Evolutionary conservation across 1,139 yeast species (phyloP).

Genomic region (Yamadazyma spencermartinsiae): DNA sequence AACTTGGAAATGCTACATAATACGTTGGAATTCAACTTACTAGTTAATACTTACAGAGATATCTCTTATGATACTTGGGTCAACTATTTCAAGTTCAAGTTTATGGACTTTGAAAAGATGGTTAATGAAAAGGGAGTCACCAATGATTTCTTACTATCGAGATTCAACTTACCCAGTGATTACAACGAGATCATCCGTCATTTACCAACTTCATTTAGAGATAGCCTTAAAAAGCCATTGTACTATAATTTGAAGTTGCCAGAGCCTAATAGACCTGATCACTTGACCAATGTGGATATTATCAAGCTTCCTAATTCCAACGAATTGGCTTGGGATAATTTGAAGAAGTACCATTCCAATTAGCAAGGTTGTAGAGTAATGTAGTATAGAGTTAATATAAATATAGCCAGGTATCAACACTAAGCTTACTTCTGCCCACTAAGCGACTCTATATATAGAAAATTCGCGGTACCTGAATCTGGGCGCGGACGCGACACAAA

Average conservation of each 20-base stretch:
- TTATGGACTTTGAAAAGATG: constrained; percentile 42
- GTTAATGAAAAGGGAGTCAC: constrained; percentile 11
- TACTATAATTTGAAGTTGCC: constrained; percentile 34
- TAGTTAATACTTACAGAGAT: constrained; percentile 42
- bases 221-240: constrained; percentile 36
- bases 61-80: constrained; percentile 44
- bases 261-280: constrained; percentile 34
- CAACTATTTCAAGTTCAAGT: constrained; percentile 39
- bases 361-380: constrained; percentile 4
- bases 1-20: constrained; percentile 49
- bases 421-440: background rate
- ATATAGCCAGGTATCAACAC: background rate
- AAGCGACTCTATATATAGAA: too few species aligned
- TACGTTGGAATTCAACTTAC: constrained; percentile 41
- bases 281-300: constrained; percentile 40
- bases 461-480: constrained; percentile 4
- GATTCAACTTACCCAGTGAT: constrained; percentile 37
- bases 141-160: constrained; percentile 12
- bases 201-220: constrained; percentile 38
- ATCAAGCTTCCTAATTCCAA: constrained; percentile 48
- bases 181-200: constrained; percentile 33
- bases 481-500: constrained; percentile 6
- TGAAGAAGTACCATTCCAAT: constrained; percentile 31
- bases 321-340: constrained; percentile 49
- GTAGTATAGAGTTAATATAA: background rate